Base-by-base conservation (phyloP, 2,329 filamentous ascomycete species). In the Colletotrichum plurivorum region DNA sequence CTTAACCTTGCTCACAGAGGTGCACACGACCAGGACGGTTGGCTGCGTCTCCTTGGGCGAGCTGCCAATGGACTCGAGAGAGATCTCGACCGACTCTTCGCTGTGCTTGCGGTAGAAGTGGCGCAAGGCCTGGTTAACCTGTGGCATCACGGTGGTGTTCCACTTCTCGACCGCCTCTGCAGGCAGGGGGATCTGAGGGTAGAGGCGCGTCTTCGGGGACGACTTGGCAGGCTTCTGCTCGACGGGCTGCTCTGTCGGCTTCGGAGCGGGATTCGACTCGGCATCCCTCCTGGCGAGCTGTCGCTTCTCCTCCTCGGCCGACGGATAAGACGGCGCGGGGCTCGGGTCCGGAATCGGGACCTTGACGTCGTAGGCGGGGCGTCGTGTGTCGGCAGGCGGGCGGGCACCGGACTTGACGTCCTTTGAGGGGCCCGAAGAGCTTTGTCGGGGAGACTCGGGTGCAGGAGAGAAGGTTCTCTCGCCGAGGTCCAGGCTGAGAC, bases 11-110 rank as follows among this genome's bases (percentile, higher is more conserved):
- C 84, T 84, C 9, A 93, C 91, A 4, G 92, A 94, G 2, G 89
- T 92, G 79, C 93, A 95, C 4, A 94, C 90, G 9, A 95, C 90
- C 20, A 95, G 84, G 0, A 94, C 92, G 0, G 93, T 95, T 0
- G 93, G 92, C 63, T 86, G 88, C 0, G 90, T 90, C 63, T 87
- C 89, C 43, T 89, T 85, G 6, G 89, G 85, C 3, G 89, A 90
- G 60, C 92, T 90, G 18, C 93, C 93, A 48, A 94, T 89, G 0
- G 90, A 92, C 69, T 94, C 90, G 1, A 95, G 87, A 10, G 92
- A 92, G 48, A 95, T 94, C 74, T 93, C 93, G 41, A 94, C 89
- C 0, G 92, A 93, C 76, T 95, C 93, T 25, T 68, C 57, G 0
- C 90, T 87, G 57, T 93, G 87, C 73, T 93, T 93, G 71, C 88